phyloP scores from a whole-genome alignment of 1,284 basidiomycete species.

The Pyrrhoderma lamaoense region DNA sequence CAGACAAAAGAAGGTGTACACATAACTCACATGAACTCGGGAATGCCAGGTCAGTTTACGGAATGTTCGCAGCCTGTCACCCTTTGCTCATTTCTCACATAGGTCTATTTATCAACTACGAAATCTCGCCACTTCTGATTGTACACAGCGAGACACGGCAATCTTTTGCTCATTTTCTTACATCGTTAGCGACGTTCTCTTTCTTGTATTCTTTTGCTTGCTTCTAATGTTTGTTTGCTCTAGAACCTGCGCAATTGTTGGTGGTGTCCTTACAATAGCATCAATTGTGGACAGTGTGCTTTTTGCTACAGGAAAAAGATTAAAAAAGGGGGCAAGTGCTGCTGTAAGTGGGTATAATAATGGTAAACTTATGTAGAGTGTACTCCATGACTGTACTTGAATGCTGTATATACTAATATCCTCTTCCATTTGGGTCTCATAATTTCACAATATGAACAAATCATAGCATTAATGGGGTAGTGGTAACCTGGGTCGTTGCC shows the following conservation, averaged over 20 bases:
- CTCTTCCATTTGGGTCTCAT: too few relatives aligned
- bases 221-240: conserved; percentile 8
- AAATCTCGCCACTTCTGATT: conserved; percentile 95
- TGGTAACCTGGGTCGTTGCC: conserved; percentile 47
- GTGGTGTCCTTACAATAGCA: conserved; percentile 93
- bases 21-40: conserved; percentile 74
- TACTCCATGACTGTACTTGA: too few relatives aligned
- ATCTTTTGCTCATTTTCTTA: conserved; percentile 95
- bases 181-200: conserved; percentile 58
- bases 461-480: conserved; percentile 43
- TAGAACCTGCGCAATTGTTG: conserved; percentile 95
- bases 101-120: conserved; percentile 93
- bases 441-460: too few relatives aligned
- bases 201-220: background rate
- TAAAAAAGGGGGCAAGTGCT: conserved; percentile 47
- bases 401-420: too few relatives aligned
- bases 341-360: conserved; percentile 29
- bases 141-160: conserved; percentile 88
- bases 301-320: conserved; percentile 63
- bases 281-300: conserved; percentile 86
- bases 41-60: conserved; percentile 58
- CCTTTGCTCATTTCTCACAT: background rate
- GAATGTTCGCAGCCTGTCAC: background rate
- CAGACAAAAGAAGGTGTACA: conserved; percentile 66
- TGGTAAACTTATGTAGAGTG: conserved; percentile 45